Percentiles rank a stretch among this genome's conserved stretches.
phyloP scores from a whole-genome alignment of 441 rosid species.

The Rhodomyrtus psidioides region DNA sequence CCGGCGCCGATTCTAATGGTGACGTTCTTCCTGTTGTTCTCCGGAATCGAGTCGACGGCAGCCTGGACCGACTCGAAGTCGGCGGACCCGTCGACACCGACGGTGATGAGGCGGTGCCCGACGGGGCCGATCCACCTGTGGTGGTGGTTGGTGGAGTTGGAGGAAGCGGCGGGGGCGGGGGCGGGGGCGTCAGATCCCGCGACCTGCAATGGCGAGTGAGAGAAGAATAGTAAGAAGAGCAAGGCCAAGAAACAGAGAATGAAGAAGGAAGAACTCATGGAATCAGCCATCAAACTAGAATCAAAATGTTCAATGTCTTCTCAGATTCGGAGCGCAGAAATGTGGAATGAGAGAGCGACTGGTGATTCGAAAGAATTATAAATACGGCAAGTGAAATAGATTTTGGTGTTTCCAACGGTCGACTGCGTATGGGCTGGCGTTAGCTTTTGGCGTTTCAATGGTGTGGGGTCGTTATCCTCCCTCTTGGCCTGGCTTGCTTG shows the following conservation, averaged over 20 bases:
- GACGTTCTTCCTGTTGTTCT: slow-evolving; percentile 50
- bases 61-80: slow-evolving; percentile 73
- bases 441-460: not conserved
- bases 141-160: slow-evolving; percentile 26
- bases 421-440: slow-evolving; percentile 3
- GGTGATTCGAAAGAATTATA: not conserved
- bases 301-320: not conserved
- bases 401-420: slow-evolving; percentile 45
- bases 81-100: slow-evolving; percentile 44
- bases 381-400: not conserved
- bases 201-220: slow-evolving; percentile 26
- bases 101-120: slow-evolving; percentile 66
- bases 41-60: slow-evolving; percentile 66
- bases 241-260: slow-evolving; percentile 2
- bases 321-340: not conserved
- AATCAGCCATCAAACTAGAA: slow-evolving; percentile 23
- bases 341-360: not conserved
- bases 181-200: slow-evolving; percentile 9
- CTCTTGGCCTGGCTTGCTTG: slow-evolving; percentile 2
- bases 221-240: slow-evolving; percentile 19
- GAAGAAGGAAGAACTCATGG: slow-evolving; percentile 3
- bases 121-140: slow-evolving; percentile 70
- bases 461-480: slow-evolving; percentile 15
- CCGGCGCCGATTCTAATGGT: slow-evolving; percentile 63
- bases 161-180: not conserved